These are phyloP conservation scores for Haematococcus sp. DNA, from an alignment of 139 green algal species.

Conservation along the genomic window DNA sequence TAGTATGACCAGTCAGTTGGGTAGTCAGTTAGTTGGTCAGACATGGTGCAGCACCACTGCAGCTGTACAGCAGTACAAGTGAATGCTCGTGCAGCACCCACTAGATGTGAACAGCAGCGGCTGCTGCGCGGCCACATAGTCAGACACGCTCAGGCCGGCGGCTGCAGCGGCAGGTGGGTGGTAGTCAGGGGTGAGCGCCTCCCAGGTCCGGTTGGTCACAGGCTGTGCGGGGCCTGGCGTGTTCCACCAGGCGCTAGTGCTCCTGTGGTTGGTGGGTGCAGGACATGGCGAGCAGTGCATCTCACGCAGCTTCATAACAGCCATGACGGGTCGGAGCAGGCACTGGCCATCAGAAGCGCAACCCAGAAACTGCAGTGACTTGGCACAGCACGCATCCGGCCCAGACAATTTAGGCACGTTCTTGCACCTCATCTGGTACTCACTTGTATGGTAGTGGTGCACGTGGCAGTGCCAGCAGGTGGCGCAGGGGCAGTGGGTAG, in stretches of 20 bases:
- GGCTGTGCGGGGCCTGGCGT: neutral
- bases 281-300: neutral
- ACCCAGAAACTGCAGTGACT: too few species aligned
- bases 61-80: too few species aligned
- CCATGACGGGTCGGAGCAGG: too few species aligned
- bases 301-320: too few species aligned
- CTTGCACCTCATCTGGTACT: conserved; percentile 4
- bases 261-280: neutral
- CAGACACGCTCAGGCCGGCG: neutral
- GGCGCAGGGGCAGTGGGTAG: conserved; percentile 11
- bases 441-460: conserved; percentile 8
- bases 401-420: too few species aligned
- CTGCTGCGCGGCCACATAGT: neutral
- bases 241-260: neutral
- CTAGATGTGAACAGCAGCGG: neutral
- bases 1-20: too few species aligned
- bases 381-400: too few species aligned
- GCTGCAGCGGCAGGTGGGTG: neutral
- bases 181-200: conserved; percentile 13
- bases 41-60: too few species aligned
- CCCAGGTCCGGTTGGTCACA: neutral
- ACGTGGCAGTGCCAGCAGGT: conserved; percentile 6
- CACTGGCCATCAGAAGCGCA: too few species aligned
- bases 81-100: neutral
- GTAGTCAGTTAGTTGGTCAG: too few species aligned